Conservation (phyloP, 148 eudicot genomes). For the Chenopodium berlandieri region DNA sequence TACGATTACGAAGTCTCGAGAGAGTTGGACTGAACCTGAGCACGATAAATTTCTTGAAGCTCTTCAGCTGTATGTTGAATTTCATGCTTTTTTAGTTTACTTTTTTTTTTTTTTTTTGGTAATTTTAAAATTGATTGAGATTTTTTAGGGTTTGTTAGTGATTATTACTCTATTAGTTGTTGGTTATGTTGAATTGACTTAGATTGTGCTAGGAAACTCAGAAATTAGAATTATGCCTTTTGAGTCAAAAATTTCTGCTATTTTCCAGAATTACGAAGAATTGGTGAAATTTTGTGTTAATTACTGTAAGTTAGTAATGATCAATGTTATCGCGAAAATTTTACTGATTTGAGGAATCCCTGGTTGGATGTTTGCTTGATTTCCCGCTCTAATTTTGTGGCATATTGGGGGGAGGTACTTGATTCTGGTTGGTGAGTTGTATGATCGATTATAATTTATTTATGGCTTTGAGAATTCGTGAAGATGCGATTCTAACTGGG, state of each 20-base stretch:
- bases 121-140: not conserved
- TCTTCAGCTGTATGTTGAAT: constrained; percentile 75
- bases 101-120: not conserved
- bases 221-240: not conserved
- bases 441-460: no score
- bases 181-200: not conserved
- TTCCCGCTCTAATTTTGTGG: not conserved
- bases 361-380: not conserved
- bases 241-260: not conserved
- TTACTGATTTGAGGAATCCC: not conserved
- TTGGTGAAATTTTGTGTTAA: not conserved
- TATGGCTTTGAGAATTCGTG: not conserved
- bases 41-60: constrained; percentile 99
- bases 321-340: not conserved
- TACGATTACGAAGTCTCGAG: constrained; percentile 87
- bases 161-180: not conserved
- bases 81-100: not conserved
- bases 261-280: not conserved
- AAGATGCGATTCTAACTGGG: not conserved
- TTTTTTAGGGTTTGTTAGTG: not conserved
- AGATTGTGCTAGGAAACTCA: not conserved
- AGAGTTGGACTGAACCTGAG: constrained; percentile 98
- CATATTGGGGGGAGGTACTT: no score
- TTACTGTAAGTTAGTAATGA: not conserved
- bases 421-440: not conserved